Percentiles rank a stretch among this genome's conserved stretches.
Conservation (phyloP, 2,329 filamentous ascomycete species). For the Claviceps purpurea region DNA sequence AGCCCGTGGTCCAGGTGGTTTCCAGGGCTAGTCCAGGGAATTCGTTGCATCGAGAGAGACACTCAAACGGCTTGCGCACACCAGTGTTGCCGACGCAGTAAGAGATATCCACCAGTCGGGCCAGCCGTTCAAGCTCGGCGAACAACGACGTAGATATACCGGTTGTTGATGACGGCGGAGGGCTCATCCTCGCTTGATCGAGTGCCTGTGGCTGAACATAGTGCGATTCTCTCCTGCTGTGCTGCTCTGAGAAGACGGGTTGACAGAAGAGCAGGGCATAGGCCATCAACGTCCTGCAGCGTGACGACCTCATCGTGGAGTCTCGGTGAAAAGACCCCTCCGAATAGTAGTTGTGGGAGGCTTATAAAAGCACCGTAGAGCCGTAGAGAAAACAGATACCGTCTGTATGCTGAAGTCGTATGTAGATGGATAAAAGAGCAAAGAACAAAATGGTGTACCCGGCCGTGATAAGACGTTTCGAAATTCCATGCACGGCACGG, state of each 20-base stretch:
- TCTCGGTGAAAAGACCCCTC: too few species aligned
- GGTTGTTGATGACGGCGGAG: conserved; percentile 1
- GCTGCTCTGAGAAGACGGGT: neutral
- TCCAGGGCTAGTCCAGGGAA: conserved; percentile 71
- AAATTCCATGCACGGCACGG: too few species aligned
- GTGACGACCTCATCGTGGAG: neutral
- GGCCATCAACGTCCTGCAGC: neutral
- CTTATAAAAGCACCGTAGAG: too few species aligned
- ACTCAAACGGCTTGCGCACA: conserved; percentile 70
- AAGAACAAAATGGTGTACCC: too few species aligned
- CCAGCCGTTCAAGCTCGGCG: conserved; percentile 68
- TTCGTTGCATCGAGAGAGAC: conserved; percentile 71
- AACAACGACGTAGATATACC: conserved; percentile 53
- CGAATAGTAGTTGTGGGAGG: neutral
- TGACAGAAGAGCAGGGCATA: neutral
- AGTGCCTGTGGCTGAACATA: neutral
- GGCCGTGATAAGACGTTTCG: too few species aligned
- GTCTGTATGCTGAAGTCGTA: too few species aligned
- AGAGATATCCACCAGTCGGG: conserved; percentile 84
- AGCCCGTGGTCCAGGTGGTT: conserved; percentile 81
- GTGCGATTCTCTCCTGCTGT: neutral
- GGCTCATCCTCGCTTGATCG: neutral
- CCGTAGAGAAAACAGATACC: too few species aligned
- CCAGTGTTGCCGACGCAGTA: conserved; percentile 86
- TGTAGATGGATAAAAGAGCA: too few species aligned